Percentiles rank a stretch among this genome's conserved stretches.
phyloP scores from a whole-genome alignment of 2,329 filamentous ascomycete species.

The Helotiales sp. region DNA sequence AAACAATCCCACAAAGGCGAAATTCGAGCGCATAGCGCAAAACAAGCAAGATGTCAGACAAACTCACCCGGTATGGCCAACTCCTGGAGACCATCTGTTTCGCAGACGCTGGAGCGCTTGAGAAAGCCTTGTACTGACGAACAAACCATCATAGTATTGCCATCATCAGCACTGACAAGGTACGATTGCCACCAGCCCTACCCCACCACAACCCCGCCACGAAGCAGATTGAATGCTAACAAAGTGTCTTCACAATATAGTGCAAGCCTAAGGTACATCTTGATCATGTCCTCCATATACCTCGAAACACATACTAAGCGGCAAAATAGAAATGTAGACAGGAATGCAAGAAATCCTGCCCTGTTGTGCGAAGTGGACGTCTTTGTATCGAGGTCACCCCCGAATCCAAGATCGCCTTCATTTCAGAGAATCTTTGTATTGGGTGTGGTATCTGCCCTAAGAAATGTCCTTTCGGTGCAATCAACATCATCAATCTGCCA shows the following conservation, averaged over 20 bases:
- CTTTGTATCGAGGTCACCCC: slow-evolving; percentile 92
- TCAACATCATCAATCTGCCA: slow-evolving; percentile 99
- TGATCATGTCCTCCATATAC: slow-evolving; percentile 9
- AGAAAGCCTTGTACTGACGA: slow-evolving; percentile 18
- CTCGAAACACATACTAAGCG: slow-evolving; percentile 40
- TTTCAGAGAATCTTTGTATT: slow-evolving; percentile 94
- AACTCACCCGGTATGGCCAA: slow-evolving; percentile 81
- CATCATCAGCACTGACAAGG: slow-evolving; percentile 99
- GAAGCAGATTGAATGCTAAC: slow-evolving; percentile 45
- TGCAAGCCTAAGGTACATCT: slow-evolving; percentile 80
- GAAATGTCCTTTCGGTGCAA: slow-evolving; percentile 98
- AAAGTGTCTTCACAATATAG: slow-evolving; percentile 52
- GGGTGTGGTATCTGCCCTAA: slow-evolving; percentile 99
- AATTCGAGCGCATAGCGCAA: slow-evolving; percentile 15
- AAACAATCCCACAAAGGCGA: slow-evolving; percentile 14
- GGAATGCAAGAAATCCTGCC: slow-evolving; percentile 99
- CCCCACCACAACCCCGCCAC: slow-evolving; percentile 47
- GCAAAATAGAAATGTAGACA: slow-evolving; percentile 86
- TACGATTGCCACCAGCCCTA: slow-evolving; percentile 51
- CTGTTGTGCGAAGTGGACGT: slow-evolving; percentile 96
- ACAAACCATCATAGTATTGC: slow-evolving; percentile 68
- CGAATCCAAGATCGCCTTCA: slow-evolving; percentile 94
- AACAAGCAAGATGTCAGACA: slow-evolving; percentile 75
- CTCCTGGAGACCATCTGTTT: neutral
- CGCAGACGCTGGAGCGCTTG: neutral